Base-by-base conservation (phyloP, 1,284 basidiomycete genomes). In the Volvariella volvacea region DNA sequence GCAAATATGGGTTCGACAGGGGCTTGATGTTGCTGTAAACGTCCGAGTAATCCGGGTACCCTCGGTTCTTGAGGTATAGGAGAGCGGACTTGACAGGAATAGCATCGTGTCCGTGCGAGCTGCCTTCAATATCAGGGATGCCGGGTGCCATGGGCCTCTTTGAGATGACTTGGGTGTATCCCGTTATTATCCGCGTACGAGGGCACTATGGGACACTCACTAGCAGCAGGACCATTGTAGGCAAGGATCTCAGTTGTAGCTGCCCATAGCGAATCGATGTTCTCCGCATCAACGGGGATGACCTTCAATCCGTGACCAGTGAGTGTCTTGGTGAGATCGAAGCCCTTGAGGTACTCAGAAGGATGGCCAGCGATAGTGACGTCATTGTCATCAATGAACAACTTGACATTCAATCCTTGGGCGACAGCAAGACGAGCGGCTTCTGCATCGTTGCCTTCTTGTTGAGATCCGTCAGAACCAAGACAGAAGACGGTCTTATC, bases 371-470 rank as follows among this genome's bases (percentile, higher is more conserved):
- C 81, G 48, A 91, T 91, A 6, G 88, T 91, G 50, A 91, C 88
- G 58, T 91, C 81, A 64, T 92, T 92, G 63, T 91, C 88, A 53
- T 92, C 88, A 52, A 92, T 82, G 61, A 92, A 65, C 43, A 92
- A 68, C 64, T 92, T 92, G 60, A 92, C 75, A 58, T 90, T 89
- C 48, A 92, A 67, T 42, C 71, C 64, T 57, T 90, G 81, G 2
- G 88, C 88, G 32, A 90, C 89, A 15, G 88, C 88, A 31, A 92
- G 71, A 32, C 88, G 74, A 10, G 89, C 89, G 22, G 89, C 89
- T 61, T 92, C 89, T 2, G 89, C 88, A 52, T 92, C 88, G 57
- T 92, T 84, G 22, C 88, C 88, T 62, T 92, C 89, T 62, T 92
- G 88, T 60, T 91, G 88, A 8, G 88, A 89, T 16, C 88, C 88